Percentiles rank a stretch among this genome's conserved stretches.
phyloP scores from a whole-genome alignment of 2,329 filamentous ascomycete species.

The Aspergillus ustus region DNA sequence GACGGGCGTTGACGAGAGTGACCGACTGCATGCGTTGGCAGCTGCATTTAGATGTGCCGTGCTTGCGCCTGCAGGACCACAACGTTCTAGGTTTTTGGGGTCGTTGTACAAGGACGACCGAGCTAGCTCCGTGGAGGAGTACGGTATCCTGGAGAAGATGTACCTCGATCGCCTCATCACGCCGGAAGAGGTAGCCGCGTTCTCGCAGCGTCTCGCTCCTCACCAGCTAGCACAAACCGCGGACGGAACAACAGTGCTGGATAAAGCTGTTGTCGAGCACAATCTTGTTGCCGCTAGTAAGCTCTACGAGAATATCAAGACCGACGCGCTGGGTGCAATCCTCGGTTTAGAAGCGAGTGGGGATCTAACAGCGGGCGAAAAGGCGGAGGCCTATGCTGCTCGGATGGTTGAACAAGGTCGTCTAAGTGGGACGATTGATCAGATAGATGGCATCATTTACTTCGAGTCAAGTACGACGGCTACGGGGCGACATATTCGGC shows the following conservation, averaged over 20 bases:
- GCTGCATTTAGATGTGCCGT: slow-evolving; percentile 92
- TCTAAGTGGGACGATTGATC: slow-evolving; percentile 86
- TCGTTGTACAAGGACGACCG: slow-evolving; percentile 94
- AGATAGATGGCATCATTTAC: slow-evolving; percentile 85
- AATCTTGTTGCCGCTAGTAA: slow-evolving; percentile 86
- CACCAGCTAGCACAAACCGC: slow-evolving; percentile 90
- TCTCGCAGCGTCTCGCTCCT: slow-evolving; percentile 76
- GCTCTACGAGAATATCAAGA: slow-evolving; percentile 76
- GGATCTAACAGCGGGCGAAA: slow-evolving; percentile 61
- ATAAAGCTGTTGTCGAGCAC: slow-evolving; percentile 93
- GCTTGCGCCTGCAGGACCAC: slow-evolving; percentile 86
- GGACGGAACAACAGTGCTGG: slow-evolving; percentile 90
- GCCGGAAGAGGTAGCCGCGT: slow-evolving; percentile 81
- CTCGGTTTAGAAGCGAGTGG: slow-evolving; percentile 68
- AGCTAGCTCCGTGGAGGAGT: slow-evolving; percentile 74
- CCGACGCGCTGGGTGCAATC: slow-evolving; percentile 75
- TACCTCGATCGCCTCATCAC: slow-evolving; percentile 86
- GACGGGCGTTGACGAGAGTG: slow-evolving; percentile 78
- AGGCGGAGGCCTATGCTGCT: slow-evolving; percentile 88
- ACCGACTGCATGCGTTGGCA: slow-evolving; percentile 80
- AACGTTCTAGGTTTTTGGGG: slow-evolving; percentile 77
- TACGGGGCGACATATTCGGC: slow-evolving; percentile 73
- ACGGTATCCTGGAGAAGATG: slow-evolving; percentile 94
- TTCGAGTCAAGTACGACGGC: slow-evolving; percentile 76
- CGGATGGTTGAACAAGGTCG: slow-evolving; percentile 96